Evolutionary conservation across 2,329 filamentous ascomycete genomes (phyloP).

Genomic region (Rhynchosporium graminicola): DNA sequence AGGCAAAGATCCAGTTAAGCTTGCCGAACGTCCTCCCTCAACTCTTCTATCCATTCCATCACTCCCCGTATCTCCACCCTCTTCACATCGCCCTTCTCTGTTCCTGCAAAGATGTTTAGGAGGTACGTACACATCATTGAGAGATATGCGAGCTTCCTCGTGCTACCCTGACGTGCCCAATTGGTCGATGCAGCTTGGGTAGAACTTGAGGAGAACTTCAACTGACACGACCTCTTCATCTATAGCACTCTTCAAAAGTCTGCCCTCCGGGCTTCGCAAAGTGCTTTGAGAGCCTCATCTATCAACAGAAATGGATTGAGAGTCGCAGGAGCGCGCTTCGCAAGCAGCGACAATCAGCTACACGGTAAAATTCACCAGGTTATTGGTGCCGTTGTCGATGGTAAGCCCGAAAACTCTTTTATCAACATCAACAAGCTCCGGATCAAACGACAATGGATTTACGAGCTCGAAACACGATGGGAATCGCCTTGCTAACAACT

Average conservation of each 20-base stretch:
- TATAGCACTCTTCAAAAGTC: conserved; percentile 67
- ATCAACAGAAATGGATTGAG: conserved; percentile 49
- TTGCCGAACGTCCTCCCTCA: conserved; percentile 55
- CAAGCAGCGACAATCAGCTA: conserved; percentile 56
- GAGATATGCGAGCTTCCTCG: conserved; percentile 35
- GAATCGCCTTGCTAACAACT: conserved; percentile 39
- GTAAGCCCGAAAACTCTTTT: conserved; percentile 59
- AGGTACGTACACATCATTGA: conserved; percentile 58
- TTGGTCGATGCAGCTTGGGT: conserved; percentile 45
- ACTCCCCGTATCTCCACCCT: conserved; percentile 55
- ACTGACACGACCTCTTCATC: conserved; percentile 44
- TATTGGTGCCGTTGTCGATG: conserved; percentile 98
- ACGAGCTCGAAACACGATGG: conserved; percentile 25
- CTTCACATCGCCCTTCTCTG: conserved; percentile 65
- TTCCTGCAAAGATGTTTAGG: conserved; percentile 79
- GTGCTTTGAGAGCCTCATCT: conserved; percentile 58
- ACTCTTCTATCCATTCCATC: conserved; percentile 44
- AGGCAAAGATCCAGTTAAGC: conserved; percentile 10
- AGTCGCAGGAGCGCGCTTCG: conserved; percentile 53
- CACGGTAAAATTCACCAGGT: conserved; percentile 76
- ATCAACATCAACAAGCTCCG: conserved; percentile 34
- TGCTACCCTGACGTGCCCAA: conserved; percentile 24
- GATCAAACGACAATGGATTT: conserved; percentile 21
- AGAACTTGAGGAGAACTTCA: neutral
- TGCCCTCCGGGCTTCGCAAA: conserved; percentile 60